Evolutionary conservation across 129 eudicot species (phyloP).

Genomic region (Tanacetum coccineum): DNA sequence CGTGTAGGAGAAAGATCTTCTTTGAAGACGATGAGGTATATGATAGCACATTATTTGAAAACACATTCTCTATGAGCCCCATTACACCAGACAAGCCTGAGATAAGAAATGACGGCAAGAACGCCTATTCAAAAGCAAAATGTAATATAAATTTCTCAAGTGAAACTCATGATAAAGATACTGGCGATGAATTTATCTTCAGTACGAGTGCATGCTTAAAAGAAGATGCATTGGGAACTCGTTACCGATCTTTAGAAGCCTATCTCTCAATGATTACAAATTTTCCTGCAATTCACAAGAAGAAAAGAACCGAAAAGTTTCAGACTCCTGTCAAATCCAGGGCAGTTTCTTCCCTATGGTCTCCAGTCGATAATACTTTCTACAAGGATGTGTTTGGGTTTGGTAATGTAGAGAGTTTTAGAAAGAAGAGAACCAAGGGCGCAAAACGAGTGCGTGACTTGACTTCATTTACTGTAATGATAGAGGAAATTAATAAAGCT

Average conservation of each 20-base stretch:
- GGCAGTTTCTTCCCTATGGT: conserved; percentile 30
- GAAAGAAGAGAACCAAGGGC: conserved; percentile 58
- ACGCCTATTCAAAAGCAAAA: conserved; percentile 46
- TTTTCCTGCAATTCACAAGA: conserved; percentile 58
- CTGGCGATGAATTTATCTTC: conserved; percentile 36
- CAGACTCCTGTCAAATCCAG: conserved; percentile 28
- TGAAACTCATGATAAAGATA: conserved; percentile 27
- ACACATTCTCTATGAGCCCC: conserved; percentile 20
- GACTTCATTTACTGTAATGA: conserved; percentile 39
- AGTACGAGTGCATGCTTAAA: conserved; percentile 37
- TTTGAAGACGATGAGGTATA: conserved; percentile 38
- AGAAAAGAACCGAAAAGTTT: conserved; percentile 61
- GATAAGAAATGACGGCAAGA: conserved; percentile 19
- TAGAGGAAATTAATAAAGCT: neutral
- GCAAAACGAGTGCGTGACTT: conserved; percentile 49
- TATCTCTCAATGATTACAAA: conserved; percentile 28
- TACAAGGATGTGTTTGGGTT: conserved; percentile 26
- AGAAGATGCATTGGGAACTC: conserved; percentile 25
- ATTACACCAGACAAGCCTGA: conserved; percentile 33
- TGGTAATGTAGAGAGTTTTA: conserved; percentile 28
- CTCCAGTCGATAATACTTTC: conserved; percentile 19
- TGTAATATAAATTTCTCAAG: conserved; percentile 50
- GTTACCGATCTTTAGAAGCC: conserved; percentile 36
- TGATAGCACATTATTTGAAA: conserved; percentile 7
- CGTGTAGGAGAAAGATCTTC: conserved; percentile 61